phyloP scores from a whole-genome alignment of 257 asterid genomes.

The Solanum rostratum region DNA sequence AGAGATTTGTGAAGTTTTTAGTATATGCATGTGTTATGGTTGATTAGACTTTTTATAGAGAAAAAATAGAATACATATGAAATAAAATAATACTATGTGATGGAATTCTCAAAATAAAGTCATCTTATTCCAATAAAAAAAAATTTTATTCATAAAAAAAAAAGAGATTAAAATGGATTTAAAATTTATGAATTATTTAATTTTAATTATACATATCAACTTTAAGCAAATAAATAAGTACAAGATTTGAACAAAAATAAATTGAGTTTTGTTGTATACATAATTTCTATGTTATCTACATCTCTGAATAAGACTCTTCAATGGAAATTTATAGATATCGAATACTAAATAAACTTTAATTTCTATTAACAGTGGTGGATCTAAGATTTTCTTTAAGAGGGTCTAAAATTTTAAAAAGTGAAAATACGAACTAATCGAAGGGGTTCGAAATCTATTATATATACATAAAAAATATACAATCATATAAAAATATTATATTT shows the following conservation, averaged over 20 bases:
- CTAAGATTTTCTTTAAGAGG: too few species aligned
- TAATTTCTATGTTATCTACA: accelerated
- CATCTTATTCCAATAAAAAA: neutral
- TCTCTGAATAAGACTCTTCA: neutral
- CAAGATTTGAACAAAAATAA: too few species aligned
- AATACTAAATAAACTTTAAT: neutral
- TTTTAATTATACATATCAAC: too few species aligned
- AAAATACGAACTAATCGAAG: too few species aligned
- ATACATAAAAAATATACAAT: too few species aligned
- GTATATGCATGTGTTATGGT: neutral
- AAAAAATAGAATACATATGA: neutral
- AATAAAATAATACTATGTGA: neutral
- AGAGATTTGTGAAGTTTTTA: neutral
- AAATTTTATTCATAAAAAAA: neutral
- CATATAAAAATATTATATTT: too few species aligned
- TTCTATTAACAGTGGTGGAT: too few species aligned
- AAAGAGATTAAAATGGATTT: neutral
- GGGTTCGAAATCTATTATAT: too few species aligned
- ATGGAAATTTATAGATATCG: accelerated
- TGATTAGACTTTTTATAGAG: neutral
- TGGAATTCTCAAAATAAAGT: neutral
- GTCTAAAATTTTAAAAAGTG: too few species aligned
- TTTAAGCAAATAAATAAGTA: neutral
- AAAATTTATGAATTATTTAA: neutral
- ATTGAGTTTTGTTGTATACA: neutral